Evolutionary conservation across 371 early-diverging fungal species (phyloP).

Genomic region (Mortierella sp.): DNA sequence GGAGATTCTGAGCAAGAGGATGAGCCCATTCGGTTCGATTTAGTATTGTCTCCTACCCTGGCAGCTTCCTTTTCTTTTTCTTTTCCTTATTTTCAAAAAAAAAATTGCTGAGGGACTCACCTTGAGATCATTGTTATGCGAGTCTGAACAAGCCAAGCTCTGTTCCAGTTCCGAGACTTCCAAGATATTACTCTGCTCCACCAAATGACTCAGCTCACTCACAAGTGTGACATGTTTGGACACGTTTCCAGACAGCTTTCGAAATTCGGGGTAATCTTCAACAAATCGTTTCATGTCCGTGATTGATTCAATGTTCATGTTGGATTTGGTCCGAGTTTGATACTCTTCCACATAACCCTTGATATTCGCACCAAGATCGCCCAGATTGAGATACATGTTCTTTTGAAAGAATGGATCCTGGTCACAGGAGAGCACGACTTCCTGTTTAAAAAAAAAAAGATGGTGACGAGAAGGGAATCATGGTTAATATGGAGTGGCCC

Average conservation of each 20-base stretch:
- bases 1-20: conserved; percentile 58
- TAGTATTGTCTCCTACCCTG: not conserved
- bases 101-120: conserved; percentile 39
- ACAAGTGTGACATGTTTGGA: conserved; percentile 97
- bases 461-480: too few relatives aligned
- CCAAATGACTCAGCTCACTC: conserved; percentile 89
- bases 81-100: not conserved
- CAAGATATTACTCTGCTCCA: conserved; percentile 76
- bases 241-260: conserved; percentile 94
- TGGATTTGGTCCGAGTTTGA: conserved; percentile 88
- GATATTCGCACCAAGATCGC: conserved; percentile 94
- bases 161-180: conserved; percentile 95
- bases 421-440: conserved; percentile 88
- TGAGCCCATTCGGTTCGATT: not conserved
- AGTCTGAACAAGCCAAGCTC: conserved; percentile 89
- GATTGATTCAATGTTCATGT: conserved; percentile 92
- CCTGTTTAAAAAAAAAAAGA: conserved; percentile 55
- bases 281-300: conserved; percentile 98
- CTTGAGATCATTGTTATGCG: conserved; percentile 83
- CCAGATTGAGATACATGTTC: conserved; percentile 90
- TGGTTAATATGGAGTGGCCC: too few relatives aligned
- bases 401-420: conserved; percentile 93
- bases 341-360: conserved; percentile 94
- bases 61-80: not conserved
- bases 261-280: conserved; percentile 97